phyloP scores from a whole-genome alignment of 768 basidiomycete species.

The Hydnomerulius pinastri region DNA sequence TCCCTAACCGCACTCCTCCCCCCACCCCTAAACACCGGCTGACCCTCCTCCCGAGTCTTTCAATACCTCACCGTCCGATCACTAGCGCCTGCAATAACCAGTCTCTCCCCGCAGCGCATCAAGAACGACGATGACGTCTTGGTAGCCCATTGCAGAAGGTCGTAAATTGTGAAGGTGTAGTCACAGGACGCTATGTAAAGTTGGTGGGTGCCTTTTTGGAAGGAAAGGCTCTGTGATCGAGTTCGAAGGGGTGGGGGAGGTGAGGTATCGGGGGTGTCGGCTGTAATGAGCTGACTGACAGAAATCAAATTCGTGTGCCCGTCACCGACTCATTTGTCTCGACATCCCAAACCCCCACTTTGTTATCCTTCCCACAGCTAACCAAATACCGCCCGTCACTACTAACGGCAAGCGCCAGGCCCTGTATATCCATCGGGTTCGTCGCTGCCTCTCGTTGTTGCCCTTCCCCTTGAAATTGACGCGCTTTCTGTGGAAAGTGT shows the following conservation, averaged over 20 bases:
- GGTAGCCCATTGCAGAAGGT: constrained; percentile 85
- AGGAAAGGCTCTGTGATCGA: constrained; percentile 58
- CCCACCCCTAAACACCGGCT: constrained; percentile 96
- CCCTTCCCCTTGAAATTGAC: constrained; percentile 51
- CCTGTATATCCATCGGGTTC: constrained; percentile 50
- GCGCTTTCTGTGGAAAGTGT: constrained; percentile 62
- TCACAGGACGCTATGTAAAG: constrained; percentile 81
- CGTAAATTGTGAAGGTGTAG: constrained; percentile 89
- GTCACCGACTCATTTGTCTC: constrained; percentile 76
- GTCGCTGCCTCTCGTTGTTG: constrained; percentile 58
- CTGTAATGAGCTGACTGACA: too few species aligned
- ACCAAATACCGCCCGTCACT: constrained; percentile 83
- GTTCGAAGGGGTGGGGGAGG: too few species aligned
- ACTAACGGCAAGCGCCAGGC: constrained; percentile 81
- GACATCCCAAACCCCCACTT: constrained; percentile 85
- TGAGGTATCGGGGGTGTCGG: too few species aligned
- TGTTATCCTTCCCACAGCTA: constrained; percentile 83
- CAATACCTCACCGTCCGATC: constrained; percentile 94
- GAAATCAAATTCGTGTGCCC: constrained; percentile 71
- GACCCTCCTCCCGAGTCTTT: constrained; percentile 95
- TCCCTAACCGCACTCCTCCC: constrained; percentile 79
- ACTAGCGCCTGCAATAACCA: constrained; percentile 84
- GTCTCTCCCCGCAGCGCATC: constrained; percentile 84
- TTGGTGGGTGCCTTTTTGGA: constrained; percentile 70
- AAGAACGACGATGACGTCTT: constrained; percentile 78